A percentile compares a stretch with the other conserved stretches of the same genome.
Evolutionary conservation across 371 early-diverging fungal species (phyloP).

Genomic region (Mucor ambiguus): DNA sequence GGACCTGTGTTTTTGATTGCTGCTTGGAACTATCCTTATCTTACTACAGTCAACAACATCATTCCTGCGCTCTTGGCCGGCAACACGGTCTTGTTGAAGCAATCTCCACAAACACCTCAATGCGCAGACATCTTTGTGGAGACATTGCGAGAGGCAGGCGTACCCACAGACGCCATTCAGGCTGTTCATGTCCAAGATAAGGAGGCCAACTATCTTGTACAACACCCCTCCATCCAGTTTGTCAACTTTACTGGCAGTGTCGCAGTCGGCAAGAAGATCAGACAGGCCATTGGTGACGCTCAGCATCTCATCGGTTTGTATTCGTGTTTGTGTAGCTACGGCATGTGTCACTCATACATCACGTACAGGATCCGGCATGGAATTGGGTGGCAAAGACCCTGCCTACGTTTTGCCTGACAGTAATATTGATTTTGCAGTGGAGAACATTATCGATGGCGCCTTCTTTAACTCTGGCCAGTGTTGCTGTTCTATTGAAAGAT

Average conservation of each 20-base stretch:
- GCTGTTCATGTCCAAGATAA: conserved; percentile 62
- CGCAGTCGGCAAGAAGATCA: conserved; percentile 73
- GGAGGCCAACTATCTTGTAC: conserved; percentile 53
- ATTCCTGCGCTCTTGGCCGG: conserved; percentile 81
- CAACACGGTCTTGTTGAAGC: conserved; percentile 81
- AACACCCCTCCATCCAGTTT: conserved; percentile 64
- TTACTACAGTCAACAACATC: conserved; percentile 70
- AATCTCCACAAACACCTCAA: conserved; percentile 82
- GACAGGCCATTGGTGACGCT: conserved; percentile 59
- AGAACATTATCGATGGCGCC: conserved; percentile 81
- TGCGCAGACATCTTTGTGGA: conserved; percentile 73
- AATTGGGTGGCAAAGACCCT: conserved; percentile 89
- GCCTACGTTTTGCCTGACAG: conserved; percentile 83
- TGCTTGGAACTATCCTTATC: conserved; percentile 76
- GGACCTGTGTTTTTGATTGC: conserved; percentile 62
- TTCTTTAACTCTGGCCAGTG: conserved; percentile 87
- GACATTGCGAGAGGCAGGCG: conserved; percentile 69
- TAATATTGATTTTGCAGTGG: conserved; percentile 71
- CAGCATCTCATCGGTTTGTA: conserved; percentile 66
- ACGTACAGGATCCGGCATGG: conserved; percentile 68
- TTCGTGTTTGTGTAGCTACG: background rate
- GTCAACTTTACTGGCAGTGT: conserved; percentile 87
- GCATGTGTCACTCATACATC: background rate
- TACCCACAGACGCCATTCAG: conserved; percentile 74
- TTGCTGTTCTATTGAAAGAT: conserved; percentile 84